Evolutionary conservation across 345 rosid genomes (phyloP), one percentile per base, ranked within the genome.

Genomic region (Lagerstroemia speciosa): DNA sequence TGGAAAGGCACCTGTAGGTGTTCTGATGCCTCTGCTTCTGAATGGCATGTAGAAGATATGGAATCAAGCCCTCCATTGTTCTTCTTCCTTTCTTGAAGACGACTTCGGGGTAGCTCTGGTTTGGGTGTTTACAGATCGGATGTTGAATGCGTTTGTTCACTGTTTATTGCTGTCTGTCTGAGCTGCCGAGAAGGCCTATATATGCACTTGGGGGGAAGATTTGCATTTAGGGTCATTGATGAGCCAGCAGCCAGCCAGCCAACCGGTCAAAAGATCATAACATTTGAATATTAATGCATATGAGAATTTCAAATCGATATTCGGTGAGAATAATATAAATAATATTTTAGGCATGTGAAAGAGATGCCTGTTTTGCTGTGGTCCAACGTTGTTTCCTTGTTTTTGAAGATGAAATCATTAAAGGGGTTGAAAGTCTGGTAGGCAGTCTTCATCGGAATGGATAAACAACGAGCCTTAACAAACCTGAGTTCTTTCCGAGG

Each of bases 51-150:
- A 88, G 60, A 27, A 88, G 52, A 62, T 53, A 88, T 12, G 97
- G 94, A 69, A 88, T 88, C 43, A 88, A 73, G n/a, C 97, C 97
- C 71, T 90, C 97, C 97, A 87, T 87, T 4, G 6, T 50, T 10
- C 45, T 68, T 36, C 41, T 60, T 45, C 58, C 61, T 31, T 34
- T 22, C 43, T 10, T 58, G 24, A 58, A 24, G 63, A 7, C 11
- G 10, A 3, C 6, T 58, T 9, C 12, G 33, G 29, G 3, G 15
- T 26, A 58, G 14, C 55, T 48, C 55, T 20, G 55, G 20, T 20
- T 12, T 30, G 34, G 63, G 27, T 53, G 9, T 53, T 14, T 22
- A 4, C 24, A 22, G 62, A 62, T 22, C 20, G 20, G 64, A 55
- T 63, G 34, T 10, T 17, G 66, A 33, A 63, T 63, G 12, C 17